Evolutionary conservation across 2,329 filamentous ascomycete species (phyloP), one percentile per base, ranked within the genome.

Genomic region (Decorospora gaudefroyi): DNA sequence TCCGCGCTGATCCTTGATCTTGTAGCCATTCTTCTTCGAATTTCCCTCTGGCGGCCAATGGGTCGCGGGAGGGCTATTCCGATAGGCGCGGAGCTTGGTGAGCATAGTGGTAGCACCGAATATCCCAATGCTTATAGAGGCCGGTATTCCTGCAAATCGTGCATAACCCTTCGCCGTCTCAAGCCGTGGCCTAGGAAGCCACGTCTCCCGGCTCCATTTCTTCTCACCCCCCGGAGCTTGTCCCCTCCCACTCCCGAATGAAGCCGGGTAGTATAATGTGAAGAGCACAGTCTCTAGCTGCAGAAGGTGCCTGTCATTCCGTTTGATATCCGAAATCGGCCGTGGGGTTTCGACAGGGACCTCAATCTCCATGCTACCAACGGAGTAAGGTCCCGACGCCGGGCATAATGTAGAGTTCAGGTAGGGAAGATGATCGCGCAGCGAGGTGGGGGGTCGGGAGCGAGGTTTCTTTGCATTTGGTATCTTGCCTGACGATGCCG

Each of bases 201-300:
- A 86, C 5, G 82, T 79, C 38, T 81, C 76, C 4, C 83, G 74
- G 12, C 75, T 78, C 54, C 76, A 77, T 26, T 73, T 71, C 28
- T 71, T 72, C 19, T 66, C 58, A 1, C 75, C 70, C 16, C 69
- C 69, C 7, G 72, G 69, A 10, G 68, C 65, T 15, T 67, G 59
- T 1, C 73, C 69, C 1, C 62, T 54, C 4, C 71, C 68, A 11
- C 64, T 67, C 6, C 71, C 73, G 42, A 78, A 59, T 12, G 77
- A 75, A 30, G 79, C 77, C 2, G 83, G 84, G 61, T 87, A 87
- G 64, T 82, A 87, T n/a, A 86, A 66, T 0, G 79, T 79, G 67
- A 86, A 79, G 4, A 86, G 72, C 6, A 86, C 80, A 0, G 83
- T 86, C 47, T 82, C 75, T 10, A 81, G 65, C 39, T 79, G 70